These are phyloP conservation scores for Corniculantispora saksenae DNA, from an alignment of 2,329 filamentous ascomycete species.

Conservation along the genomic window DNA sequence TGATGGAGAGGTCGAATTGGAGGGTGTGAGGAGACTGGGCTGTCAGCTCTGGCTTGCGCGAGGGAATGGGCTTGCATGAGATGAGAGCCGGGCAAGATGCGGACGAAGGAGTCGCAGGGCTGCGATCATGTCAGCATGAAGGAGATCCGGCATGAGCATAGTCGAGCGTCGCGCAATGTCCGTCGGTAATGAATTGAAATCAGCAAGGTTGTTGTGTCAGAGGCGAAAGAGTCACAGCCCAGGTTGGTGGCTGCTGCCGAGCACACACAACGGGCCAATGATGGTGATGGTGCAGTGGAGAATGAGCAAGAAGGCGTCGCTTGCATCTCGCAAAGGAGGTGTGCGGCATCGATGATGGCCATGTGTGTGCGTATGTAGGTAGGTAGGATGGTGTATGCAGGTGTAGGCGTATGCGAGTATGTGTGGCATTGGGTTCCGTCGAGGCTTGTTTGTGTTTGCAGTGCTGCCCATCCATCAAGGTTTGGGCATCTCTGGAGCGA, in stretches of 20 bases:
- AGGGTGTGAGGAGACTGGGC: neutral
- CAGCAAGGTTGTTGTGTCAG: no score
- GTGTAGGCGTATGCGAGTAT: neutral
- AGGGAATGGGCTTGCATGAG: neutral
- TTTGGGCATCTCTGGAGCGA: neutral
- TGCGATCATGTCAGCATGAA: neutral
- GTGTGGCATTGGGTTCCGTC: neutral
- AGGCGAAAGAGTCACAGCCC: conserved; percentile 13
- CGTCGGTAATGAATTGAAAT: no score
- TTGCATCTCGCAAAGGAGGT: conserved; percentile 8
- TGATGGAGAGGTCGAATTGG: neutral
- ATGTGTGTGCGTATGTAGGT: no score
- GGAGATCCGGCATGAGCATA: neutral
- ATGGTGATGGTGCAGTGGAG: conserved; percentile 8
- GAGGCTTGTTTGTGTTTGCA: neutral
- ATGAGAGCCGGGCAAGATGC: neutral
- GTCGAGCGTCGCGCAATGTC: no score
- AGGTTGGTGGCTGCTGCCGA: conserved; percentile 11
- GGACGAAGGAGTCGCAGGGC: neutral
- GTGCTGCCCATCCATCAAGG: neutral
- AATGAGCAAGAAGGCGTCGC: conserved; percentile 2
- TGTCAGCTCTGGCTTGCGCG: neutral
- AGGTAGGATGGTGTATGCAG: neutral
- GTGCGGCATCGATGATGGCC: conserved; percentile 9
- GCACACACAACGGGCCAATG: neutral